These are phyloP conservation scores for Nigrograna mackinnonii DNA, from an alignment of 2,329 filamentous ascomycete genomes.

Conservation along the genomic window DNA sequence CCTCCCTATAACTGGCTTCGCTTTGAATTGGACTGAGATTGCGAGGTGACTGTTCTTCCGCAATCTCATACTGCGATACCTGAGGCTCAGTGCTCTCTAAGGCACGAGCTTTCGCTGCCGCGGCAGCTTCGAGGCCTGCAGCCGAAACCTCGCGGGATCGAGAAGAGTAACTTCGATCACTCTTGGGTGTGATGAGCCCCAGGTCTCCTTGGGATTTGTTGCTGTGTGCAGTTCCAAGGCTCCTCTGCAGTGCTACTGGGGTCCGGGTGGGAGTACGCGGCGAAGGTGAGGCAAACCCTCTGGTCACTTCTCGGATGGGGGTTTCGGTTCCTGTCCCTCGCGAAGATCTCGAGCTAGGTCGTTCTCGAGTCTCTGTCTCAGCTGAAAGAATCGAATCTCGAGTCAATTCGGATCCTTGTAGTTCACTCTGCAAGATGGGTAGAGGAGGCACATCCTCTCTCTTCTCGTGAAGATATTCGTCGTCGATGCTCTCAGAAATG, in stretches of 20 bases:
- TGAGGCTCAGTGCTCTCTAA: conserved; percentile 37
- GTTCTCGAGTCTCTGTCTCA: conserved; percentile 63
- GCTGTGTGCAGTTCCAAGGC: conserved; percentile 69
- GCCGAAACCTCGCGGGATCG: conserved; percentile 21
- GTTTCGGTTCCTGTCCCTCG: conserved; percentile 55
- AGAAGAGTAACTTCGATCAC: conserved; percentile 50
- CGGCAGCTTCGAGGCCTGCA: conserved; percentile 32
- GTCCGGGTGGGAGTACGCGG: conserved; percentile 68
- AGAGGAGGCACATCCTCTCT: conserved; percentile 72
- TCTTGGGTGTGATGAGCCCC: conserved; percentile 48
- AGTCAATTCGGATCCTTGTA: conserved; percentile 85
- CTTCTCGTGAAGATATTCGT: conserved; percentile 48
- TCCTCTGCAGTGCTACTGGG: conserved; percentile 57
- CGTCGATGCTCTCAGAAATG: conserved; percentile 58
- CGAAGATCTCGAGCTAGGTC: conserved; percentile 69
- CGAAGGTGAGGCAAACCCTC: conserved; percentile 62
- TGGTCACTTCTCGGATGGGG: conserved; percentile 64
- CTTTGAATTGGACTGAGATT: conserved; percentile 89
- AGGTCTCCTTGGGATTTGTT: conserved; percentile 58
- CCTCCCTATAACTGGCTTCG: conserved; percentile 72
- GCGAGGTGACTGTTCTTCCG: conserved; percentile 50
- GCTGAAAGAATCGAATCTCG: conserved; percentile 85
- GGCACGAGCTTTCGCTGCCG: conserved; percentile 43
- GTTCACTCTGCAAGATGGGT: conserved; percentile 79
- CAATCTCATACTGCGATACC: conserved; percentile 40